Evolutionary conservation across 345 rosid species (phyloP).

Genomic region (Heritiera littoralis): DNA sequence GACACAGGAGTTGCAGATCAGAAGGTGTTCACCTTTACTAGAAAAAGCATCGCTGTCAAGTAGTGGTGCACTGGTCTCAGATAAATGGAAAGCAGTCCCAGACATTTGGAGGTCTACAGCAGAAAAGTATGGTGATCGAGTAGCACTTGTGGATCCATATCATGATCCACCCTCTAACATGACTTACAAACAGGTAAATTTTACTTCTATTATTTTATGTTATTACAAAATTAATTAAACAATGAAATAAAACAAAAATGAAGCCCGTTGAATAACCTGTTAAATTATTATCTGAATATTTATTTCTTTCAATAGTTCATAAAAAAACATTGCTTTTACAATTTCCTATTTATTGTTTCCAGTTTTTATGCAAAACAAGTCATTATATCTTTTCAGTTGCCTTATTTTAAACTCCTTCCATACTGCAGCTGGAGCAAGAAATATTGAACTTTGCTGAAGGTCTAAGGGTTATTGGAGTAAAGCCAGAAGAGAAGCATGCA

Average conservation of each 20-base stretch:
- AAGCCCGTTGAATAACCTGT: background rate
- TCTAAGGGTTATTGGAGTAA: slow-evolving; percentile 72
- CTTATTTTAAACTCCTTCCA: slow-evolving; percentile 26
- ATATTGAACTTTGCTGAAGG: slow-evolving; percentile 88
- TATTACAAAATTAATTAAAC: background rate
- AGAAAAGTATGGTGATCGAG: slow-evolving; percentile 70
- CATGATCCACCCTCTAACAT: slow-evolving; percentile 79
- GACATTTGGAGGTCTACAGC: slow-evolving; percentile 91
- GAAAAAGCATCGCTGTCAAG: slow-evolving; percentile 43
- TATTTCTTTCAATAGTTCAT: slow-evolving; percentile 9
- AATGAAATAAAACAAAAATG: background rate
- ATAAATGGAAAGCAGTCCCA: slow-evolving; percentile 83
- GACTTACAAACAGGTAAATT: slow-evolving; percentile 70
- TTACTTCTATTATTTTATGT: background rate
- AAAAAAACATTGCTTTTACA: background rate
- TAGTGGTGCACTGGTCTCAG: slow-evolving; percentile 37
- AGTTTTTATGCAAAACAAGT: slow-evolving; percentile 7
- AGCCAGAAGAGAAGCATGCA: slow-evolving; percentile 82
- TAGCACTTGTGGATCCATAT: slow-evolving; percentile 84
- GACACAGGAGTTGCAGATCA: slow-evolving; percentile 52
- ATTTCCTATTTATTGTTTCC: background rate
- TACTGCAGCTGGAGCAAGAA: slow-evolving; percentile 75
- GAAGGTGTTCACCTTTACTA: slow-evolving; percentile 64
- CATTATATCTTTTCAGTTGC: slow-evolving; percentile 1
- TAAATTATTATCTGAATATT: background rate